Evolutionary conservation across 495 filamentous ascomycete genomes (phyloP).

Genomic region (Barbatosphaeria neglecta): DNA sequence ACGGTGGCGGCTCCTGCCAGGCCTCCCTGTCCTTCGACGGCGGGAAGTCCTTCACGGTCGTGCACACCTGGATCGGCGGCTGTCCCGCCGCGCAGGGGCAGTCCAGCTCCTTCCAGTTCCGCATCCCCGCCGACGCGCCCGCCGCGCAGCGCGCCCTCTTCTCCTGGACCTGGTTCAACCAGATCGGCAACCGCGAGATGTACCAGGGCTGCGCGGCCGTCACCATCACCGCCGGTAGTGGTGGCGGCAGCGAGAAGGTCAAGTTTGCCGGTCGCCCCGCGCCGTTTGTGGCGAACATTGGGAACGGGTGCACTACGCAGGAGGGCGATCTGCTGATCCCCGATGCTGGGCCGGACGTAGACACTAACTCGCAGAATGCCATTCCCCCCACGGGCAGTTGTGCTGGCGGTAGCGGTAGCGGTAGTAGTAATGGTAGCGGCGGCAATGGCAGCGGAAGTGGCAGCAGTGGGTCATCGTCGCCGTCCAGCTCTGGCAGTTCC

Average conservation of each 20-base stretch:
- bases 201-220: constrained; percentile 59
- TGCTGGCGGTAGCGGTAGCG: too few relatives aligned
- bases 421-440: too few relatives aligned
- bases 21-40: constrained; percentile 50
- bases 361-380: constrained; percentile 16
- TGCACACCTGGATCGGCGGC: constrained; percentile 52
- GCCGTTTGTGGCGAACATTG: constrained; percentile 50
- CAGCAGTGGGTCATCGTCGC: constrained; percentile 7
- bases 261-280: constrained; percentile 32
- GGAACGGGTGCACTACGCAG: constrained; percentile 43
- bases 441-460: too few relatives aligned
- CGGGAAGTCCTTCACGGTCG: constrained; percentile 49
- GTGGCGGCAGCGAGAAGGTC: constrained; percentile 8
- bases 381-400: constrained; percentile 13
- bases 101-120: constrained; percentile 42
- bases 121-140: constrained; percentile 49
- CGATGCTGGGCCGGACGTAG: constrained; percentile 57
- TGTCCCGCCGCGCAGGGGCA: constrained; percentile 36
- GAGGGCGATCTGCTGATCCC: constrained; percentile 51
- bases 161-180: constrained; percentile 57
- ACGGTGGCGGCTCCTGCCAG: constrained; percentile 58
- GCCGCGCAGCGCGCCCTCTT: constrained; percentile 47
- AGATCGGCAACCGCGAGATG: constrained; percentile 54
- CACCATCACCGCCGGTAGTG: constrained; percentile 34
- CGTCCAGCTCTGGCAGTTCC: neutral